phyloP scores from a whole-genome alignment of 768 basidiomycete genomes.

The Russula griseocarnosa region DNA sequence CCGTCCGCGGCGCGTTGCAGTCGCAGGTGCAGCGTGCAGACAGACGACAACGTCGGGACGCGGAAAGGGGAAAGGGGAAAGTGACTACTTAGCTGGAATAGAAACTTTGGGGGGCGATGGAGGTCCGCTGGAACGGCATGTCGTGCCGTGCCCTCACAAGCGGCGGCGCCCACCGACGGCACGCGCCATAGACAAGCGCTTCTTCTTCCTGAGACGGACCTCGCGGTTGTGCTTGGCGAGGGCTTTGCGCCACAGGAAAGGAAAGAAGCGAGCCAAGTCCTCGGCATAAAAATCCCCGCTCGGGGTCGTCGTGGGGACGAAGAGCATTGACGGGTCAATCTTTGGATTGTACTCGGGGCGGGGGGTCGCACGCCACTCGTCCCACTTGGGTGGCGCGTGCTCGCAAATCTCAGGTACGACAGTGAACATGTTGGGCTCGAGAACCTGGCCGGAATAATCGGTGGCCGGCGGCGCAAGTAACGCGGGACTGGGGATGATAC shows the following conservation, averaged over 20 bases:
- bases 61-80: constrained; percentile 4
- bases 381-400: constrained; percentile 11
- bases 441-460: constrained; percentile 5
- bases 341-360: constrained; percentile 8
- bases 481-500: constrained; percentile 8
- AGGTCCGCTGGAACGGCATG: not conserved
- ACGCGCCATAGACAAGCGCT: not conserved
- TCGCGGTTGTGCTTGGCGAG: not conserved
- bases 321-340: constrained; percentile 7
- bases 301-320: constrained; percentile 5
- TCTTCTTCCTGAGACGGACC: constrained; percentile 7
- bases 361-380: constrained; percentile 10
- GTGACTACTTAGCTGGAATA: constrained; percentile 18
- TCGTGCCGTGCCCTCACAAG: constrained; percentile 5
- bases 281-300: constrained; percentile 6
- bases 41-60: constrained; percentile 16
- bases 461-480: constrained; percentile 20
- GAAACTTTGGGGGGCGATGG: not conserved
- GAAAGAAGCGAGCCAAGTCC: constrained; percentile 13
- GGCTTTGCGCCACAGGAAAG: constrained; percentile 6
- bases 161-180: not conserved
- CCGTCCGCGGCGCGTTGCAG: constrained; percentile 18
- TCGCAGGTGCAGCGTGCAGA: constrained; percentile 18
- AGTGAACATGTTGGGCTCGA: constrained; percentile 1
- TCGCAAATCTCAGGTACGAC: constrained; percentile 14